Evolutionary conservation across 331 rosid species (phyloP), one percentile per base, ranked within the genome.

Genomic region (Arachis monticola): DNA sequence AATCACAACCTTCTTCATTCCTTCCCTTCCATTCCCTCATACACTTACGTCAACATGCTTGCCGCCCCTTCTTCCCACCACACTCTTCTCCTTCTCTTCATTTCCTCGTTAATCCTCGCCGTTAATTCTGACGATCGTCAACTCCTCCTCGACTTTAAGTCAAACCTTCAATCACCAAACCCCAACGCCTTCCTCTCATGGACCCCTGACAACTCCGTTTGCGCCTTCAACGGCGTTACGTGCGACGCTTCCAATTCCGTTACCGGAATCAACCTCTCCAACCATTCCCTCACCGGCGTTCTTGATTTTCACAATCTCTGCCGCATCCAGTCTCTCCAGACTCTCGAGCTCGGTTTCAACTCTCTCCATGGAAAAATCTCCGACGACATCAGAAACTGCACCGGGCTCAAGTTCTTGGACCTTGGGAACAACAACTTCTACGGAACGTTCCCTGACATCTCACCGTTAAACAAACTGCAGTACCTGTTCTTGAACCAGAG

Each of bases 231-330:
- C 9, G 97, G 99, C 32, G 52, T 95, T 32, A 48, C 80, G 0
- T 95, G 99, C 85, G 69, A 84, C 46, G 17, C 5, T 9, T 5
- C 32, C 0, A 58, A 63, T 4, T 82, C 72, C 3, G 93, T 95
- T 10, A 44, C 62, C 2, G 93, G 73, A 75, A 88, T 95, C 67
- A 77, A 90, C 44, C 92, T 95, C 5, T 83, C 97, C 14, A 0
- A 72, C 5, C 68, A 47, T 42, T 73, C 14, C 0, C 81, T 95
- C 0, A 75, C 96, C 0, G 99, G 99, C 38, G 31, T 47, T 48
- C 80, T 92, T 59, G 96, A 96, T 3, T 35, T 90, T 0, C 83
- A 87, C 77, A 78, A 91, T 6, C 73, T 95, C 70, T 95, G 99
- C 86, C 75, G 77, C 55, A 91, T 95, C 10, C 27, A 46, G 1